Evolutionary conservation across 805 yeast species (phyloP), one percentile per base, ranked within the genome.

Genomic region (Teunomyces funiuensis): DNA sequence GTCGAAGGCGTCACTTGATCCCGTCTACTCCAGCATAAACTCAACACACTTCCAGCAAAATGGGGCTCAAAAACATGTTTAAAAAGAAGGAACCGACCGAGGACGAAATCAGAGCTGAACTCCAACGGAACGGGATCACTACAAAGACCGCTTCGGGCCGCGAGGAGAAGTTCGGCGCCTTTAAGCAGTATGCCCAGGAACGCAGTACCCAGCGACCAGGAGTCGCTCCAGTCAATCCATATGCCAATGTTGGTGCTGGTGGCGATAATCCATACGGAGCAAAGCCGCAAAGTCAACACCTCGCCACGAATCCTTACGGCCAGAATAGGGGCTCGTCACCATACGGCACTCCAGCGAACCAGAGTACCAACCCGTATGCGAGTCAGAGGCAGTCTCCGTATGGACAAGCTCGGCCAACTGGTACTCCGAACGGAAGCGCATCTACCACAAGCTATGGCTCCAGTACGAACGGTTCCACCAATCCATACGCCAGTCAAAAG

Each of bases 141-240:
- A 69, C 75, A 19, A 69, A 42, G 43, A n/a, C 45, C 23, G 33
- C 49, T 45, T 15, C 62, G 60, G 17, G 37, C 37, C 33, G 79
- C 33, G 63, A 67, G 42, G 73, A 73, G 46, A 75, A 76, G 60
- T 77, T 77, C 50, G 72, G 76, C 11, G 80, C 78, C 15, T 77
- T 73, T 57, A 62, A 61, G 39, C 63, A 62, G 37, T 71, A 76
- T 51, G 82, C 82, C 23, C 70, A 67, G 43, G 73, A 73, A 42
- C 53, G 73, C 23, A 65, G 56, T 33, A 43, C 38, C 22, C 54
- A 50, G 30, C 62, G 59, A 33, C 67, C 71, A 14, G 73, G 68
- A 8, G 51, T 67, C 13, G 63, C 65, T 2, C 75, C 74, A 1
- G 69, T 56, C 6, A 71, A 71, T 42, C 73, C 77, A 0, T 68